A percentile compares a stretch with the other conserved stretches of the same genome.
Evolutionary conservation across 1,284 basidiomycete species (phyloP).

Genomic region (Veloporphyrellus conicus): DNA sequence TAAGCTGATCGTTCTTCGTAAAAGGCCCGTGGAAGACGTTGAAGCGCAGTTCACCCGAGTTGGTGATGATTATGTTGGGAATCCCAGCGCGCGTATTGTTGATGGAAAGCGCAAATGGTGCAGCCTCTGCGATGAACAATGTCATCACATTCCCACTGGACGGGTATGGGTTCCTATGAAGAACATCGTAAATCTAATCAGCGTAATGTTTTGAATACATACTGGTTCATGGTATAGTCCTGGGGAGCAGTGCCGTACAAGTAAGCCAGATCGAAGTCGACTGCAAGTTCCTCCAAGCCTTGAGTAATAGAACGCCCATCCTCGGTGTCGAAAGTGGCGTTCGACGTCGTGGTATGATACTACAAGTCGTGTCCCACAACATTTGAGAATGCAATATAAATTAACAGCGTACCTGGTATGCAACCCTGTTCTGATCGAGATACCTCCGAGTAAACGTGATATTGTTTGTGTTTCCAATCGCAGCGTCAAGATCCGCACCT

Average conservation of each 20-base stretch:
- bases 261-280: constrained; percentile 51
- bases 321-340: constrained; percentile 53
- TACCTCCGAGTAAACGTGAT: constrained; percentile 66
- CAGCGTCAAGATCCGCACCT: constrained; percentile 52
- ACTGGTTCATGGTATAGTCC: constrained; percentile 65
- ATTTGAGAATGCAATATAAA: neutral
- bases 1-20: constrained; percentile 76
- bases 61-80: constrained; percentile 67
- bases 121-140: constrained; percentile 56
- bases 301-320: constrained; percentile 50
- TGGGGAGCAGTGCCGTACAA: constrained; percentile 68
- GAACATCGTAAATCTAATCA: neutral
- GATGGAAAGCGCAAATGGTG: constrained; percentile 52
- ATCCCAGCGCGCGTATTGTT: constrained; percentile 58
- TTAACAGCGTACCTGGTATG: constrained; percentile 52
- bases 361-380: constrained; percentile 23
- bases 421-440: constrained; percentile 68
- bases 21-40: constrained; percentile 68
- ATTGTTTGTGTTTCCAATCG: constrained; percentile 40
- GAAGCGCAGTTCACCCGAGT: constrained; percentile 74
- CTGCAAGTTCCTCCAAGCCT: constrained; percentile 51
- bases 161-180: constrained; percentile 54
- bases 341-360: constrained; percentile 52
- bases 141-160: constrained; percentile 61
- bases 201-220: constrained; percentile 17